Base-by-base conservation (phyloP, 2,329 filamentous ascomycete species). In the Amauroascus verrucosus region DNA sequence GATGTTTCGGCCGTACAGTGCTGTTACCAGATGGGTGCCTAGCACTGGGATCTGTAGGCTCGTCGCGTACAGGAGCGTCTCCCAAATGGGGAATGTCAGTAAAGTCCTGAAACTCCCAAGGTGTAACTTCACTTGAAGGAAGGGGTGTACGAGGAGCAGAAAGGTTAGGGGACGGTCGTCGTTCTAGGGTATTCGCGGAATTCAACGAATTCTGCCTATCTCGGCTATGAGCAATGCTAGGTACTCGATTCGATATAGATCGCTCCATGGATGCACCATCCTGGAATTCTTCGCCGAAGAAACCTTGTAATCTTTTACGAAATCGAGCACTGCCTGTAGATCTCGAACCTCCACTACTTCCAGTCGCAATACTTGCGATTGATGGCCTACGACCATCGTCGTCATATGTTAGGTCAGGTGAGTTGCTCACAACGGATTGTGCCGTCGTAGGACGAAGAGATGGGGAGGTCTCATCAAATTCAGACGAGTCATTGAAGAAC, bases 81-180 rank as follows among this genome's bases (percentile, higher is more conserved):
- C 86, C 86, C 71, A 84, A 87, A 59, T 82, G 80, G 44, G 80
- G 81, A 63, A 89, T 86, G 65, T 90, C 86, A 82, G 87, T 81
- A 60, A 79, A 79, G 66, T 93, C 88, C 70, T 97, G 93, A 66
- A 93, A 97, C 57, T 95, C 78, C 78, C 95, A 98, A n/a, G 93
- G 93, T 37, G 95, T 93, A 54, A 98, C 89, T 70, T 97, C 91
- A 64, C 88, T 93, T 11, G 87, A 88, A 40, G 87, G 87, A 49
- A 89, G 77, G 11, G 90, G 89, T n/a, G 88, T 95, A 61, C 85
- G 80, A 46, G 90, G 88, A 60, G 88, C 79, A 26, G 86, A 89
- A 30, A 81, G 82, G 50, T 80, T 79, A 38, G 88, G 88, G 51
- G 90, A 94, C 44, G 77, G 78, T 58, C 90, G 70, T 51, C 72